Evolutionary conservation across 192 early-diverging fungal genomes (phyloP), one percentile per base, ranked within the genome.

Genomic region (Linderina pennispora): DNA sequence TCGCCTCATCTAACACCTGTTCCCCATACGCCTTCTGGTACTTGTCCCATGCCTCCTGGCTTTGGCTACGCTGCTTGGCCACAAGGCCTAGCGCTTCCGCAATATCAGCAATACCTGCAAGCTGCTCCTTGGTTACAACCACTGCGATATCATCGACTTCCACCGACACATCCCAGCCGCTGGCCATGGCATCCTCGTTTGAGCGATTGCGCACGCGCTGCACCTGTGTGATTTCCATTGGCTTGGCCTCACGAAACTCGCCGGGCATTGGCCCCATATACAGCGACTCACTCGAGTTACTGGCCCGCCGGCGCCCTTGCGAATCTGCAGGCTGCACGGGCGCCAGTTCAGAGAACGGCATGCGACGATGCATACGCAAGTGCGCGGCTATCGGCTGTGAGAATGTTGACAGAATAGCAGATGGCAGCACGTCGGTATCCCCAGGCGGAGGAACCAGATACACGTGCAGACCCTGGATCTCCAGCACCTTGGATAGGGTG

Each of bases 201-300:
- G 50, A 6, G 17, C 36, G 42, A 20, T 72, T 72, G 23, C 56
- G 62, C 1, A 37, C 34, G 14, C 61, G 55, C 11, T 22, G 17
- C 2, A 44, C 19, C 8, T 36, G 43, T n/a, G n/a, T n/a, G n/a
- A n/a, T n/a, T n/a, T n/a, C n/a, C 17, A 20, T 19, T 9, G 51
- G 32, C 36, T 46, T 62, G 9, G 36, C 55, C 36, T 65, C 54
- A 15, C 70, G 63, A 25, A 74, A 74, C 43, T 62, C 70, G 50
- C 70, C 70, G 3, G 70, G 70, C 70, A 74, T 74, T 7, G 70
- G 63, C 6, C 70, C 70, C 62, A 74, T 62, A 40, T 74, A 74
- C 15, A 58, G 37, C 16, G 70, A 57, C 37, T 66, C 70, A 5
- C 40, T 52, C 13, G 16, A 40, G 16, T 23, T 40, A 13, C 38